Percentiles rank a stretch among this genome's conserved stretches.
Conservation (phyloP, 208 protist species). For the Herpetomonas muscarum region DNA sequence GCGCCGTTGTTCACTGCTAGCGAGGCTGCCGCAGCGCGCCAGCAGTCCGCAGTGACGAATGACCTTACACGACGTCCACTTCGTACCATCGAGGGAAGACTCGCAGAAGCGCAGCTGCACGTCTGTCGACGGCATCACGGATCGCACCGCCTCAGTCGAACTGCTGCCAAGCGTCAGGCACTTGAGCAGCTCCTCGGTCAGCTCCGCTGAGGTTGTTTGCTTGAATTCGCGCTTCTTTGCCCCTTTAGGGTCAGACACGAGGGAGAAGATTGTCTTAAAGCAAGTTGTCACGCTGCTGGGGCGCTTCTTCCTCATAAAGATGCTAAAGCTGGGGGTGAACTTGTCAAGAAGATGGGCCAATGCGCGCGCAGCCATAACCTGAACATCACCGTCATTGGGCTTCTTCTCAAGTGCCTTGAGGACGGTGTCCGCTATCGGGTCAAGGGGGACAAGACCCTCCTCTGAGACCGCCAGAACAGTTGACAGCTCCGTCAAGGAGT, state of each 20-base stretch:
- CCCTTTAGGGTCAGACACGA: conserved; percentile 13
- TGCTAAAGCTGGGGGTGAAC: conserved; percentile 22
- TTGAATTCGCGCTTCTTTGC: conserved; percentile 23
- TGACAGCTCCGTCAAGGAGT: conserved; percentile 40
- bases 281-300: conserved; percentile 12
- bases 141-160: conserved; percentile 14
- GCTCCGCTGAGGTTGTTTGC: conserved; percentile 44
- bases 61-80: conserved; percentile 66
- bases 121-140: conserved; percentile 34
- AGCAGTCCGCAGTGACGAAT: conserved; percentile 55
- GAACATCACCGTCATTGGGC: conserved; percentile 52
- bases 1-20: conserved; percentile 10
- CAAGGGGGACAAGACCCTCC: conserved; percentile 27
- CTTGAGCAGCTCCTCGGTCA: conserved; percentile 73
- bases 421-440: conserved; percentile 19
- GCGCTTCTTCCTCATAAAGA: conserved; percentile 5
- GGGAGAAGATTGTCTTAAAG: conserved; percentile 23
- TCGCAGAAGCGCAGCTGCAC: conserved; percentile 70
- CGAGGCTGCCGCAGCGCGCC: conserved; percentile 22
- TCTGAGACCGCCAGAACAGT: conserved; percentile 46
- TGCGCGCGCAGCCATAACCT: conserved; percentile 61
- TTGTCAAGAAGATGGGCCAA: conserved; percentile 70
- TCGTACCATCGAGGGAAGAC: conserved; percentile 46
- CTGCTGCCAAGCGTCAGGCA: conserved; percentile 52
- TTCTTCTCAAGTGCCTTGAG: conserved; percentile 19